Evolutionary conservation across 306 rosid species (phyloP).

Genomic region (Casuarina glauca): DNA sequence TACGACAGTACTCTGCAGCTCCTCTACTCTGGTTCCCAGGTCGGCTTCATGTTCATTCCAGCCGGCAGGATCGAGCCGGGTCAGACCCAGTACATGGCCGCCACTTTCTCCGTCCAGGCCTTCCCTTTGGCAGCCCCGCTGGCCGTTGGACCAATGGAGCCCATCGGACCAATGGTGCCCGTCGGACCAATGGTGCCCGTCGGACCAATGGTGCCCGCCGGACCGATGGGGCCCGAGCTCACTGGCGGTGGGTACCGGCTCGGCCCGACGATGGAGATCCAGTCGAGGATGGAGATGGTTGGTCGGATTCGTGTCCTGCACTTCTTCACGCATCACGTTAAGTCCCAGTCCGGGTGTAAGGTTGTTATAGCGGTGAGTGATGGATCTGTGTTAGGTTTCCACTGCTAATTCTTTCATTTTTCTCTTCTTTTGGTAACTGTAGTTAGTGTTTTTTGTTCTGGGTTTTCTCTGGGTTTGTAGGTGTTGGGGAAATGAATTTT

Average conservation of each 20-base stretch:
- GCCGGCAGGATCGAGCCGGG: conserved; percentile 76
- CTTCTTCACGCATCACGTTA: conserved; percentile 72
- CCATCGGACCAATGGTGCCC: conserved; percentile 6
- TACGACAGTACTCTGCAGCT: conserved; percentile 87
- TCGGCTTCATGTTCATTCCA: conserved; percentile 95
- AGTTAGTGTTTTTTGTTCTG: neutral
- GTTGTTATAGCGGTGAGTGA: conserved; percentile 59
- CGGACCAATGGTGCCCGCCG: conserved; percentile 19
- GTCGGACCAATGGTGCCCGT: neutral
- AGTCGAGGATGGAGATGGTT: conserved; percentile 60
- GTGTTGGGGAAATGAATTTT: conserved; percentile 5
- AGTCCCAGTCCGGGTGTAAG: conserved; percentile 55
- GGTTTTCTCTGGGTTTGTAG: neutral
- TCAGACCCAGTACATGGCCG: conserved; percentile 70
- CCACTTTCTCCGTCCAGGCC: conserved; percentile 69
- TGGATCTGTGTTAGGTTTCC: conserved; percentile 85
- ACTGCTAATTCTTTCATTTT: conserved; percentile 46
- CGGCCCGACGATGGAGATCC: conserved; percentile 71
- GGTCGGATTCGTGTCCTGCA: conserved; percentile 81
- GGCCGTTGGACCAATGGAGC: conserved; percentile 24
- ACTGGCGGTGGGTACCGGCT: conserved; percentile 31
- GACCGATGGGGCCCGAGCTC: too few relatives aligned
- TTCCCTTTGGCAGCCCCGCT: conserved; percentile 48
- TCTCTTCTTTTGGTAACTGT: neutral
- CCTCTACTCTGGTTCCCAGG: conserved; percentile 62